phyloP scores from a whole-genome alignment of 2,329 filamentous ascomycete species.

The Corynespora cassiicola region DNA sequence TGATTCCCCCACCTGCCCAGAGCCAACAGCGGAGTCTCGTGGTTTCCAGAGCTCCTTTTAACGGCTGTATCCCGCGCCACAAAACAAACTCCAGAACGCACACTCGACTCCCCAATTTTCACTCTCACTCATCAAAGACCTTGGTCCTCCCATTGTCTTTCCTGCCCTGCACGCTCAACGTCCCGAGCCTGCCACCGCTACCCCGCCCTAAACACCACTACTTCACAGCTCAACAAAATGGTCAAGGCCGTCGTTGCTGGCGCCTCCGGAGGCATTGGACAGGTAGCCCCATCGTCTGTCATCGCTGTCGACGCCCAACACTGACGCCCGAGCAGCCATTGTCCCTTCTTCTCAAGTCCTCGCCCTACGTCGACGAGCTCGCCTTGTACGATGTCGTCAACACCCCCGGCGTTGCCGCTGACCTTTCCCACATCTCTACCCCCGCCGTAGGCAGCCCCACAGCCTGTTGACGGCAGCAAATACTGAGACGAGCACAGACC shows the following conservation, averaged over 20 bases:
- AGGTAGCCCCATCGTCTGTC: slow-evolving; percentile 63
- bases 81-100: slow-evolving; percentile 15
- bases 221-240: slow-evolving; percentile 38
- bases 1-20: slow-evolving; percentile 27
- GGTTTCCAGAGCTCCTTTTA: slow-evolving; percentile 33
- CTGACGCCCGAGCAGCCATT: slow-evolving; percentile 70
- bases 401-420: slow-evolving; percentile 92
- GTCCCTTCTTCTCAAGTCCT: slow-evolving; percentile 93
- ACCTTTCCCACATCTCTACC: slow-evolving; percentile 97
- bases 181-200: slow-evolving; percentile 17
- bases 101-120: slow-evolving; percentile 9
- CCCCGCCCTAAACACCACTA: slow-evolving; percentile 20
- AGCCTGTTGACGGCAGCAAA: slow-evolving; percentile 6
- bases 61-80: slow-evolving; percentile 25
- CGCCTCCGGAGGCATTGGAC: slow-evolving; percentile 97
- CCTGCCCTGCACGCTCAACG: slow-evolving; percentile 10
- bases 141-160: slow-evolving; percentile 24
- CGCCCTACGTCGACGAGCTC: slow-evolving; percentile 87
- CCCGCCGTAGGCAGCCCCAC: slow-evolving; percentile 67
- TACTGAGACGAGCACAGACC: slow-evolving; percentile 59
- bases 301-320: background rate
- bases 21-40: slow-evolving; percentile 35
- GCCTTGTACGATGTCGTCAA: slow-evolving; percentile 99
- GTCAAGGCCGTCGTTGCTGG: slow-evolving; percentile 74
- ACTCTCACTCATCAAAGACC: slow-evolving; percentile 10